Conservation (phyloP, 139 green algal species). For the Diplosphaera chodatii region DNA sequence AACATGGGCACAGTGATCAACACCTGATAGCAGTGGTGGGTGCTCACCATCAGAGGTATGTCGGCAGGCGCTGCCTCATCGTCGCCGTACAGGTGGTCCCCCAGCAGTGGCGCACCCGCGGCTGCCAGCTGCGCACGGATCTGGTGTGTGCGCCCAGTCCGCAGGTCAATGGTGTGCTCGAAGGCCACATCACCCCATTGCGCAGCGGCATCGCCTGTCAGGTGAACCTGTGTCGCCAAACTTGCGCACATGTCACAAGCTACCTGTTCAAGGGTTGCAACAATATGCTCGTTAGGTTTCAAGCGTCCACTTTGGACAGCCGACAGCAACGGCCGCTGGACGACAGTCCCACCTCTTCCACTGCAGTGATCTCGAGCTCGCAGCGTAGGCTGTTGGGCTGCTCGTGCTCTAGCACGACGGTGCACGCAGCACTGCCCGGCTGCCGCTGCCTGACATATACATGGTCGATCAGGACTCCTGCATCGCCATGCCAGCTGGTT, state of each 20-base stretch:
- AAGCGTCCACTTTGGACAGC: no score
- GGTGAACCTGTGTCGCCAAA: neutral
- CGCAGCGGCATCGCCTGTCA: neutral
- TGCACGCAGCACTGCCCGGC: conserved; percentile 36
- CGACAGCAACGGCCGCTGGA: no score
- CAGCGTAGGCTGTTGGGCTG: conserved; percentile 10
- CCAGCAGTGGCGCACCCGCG: conserved; percentile 55
- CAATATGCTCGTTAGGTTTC: no score
- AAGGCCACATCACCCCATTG: conserved; percentile 29
- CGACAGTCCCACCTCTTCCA: conserved; percentile 9
- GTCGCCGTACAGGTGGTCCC: conserved; percentile 59
- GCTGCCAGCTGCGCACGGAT: conserved; percentile 72
- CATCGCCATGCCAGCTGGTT: no score
- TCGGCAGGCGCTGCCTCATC: neutral
- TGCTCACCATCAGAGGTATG: no score
- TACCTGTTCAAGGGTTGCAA: no score
- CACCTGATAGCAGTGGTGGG: no score
- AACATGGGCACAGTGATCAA: no score
- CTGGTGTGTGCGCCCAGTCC: conserved; percentile 79
- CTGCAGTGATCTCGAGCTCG: conserved; percentile 47
- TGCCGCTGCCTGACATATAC: conserved; percentile 15
- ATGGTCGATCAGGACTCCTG: conserved; percentile 45
- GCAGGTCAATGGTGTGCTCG: conserved; percentile 56
- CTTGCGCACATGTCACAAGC: no score
- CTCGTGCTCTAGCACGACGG: conserved; percentile 15